Evolutionary conservation across 768 basidiomycete species (phyloP), one percentile per base, ranked within the genome.

Genomic region (Ramaria sp.): DNA sequence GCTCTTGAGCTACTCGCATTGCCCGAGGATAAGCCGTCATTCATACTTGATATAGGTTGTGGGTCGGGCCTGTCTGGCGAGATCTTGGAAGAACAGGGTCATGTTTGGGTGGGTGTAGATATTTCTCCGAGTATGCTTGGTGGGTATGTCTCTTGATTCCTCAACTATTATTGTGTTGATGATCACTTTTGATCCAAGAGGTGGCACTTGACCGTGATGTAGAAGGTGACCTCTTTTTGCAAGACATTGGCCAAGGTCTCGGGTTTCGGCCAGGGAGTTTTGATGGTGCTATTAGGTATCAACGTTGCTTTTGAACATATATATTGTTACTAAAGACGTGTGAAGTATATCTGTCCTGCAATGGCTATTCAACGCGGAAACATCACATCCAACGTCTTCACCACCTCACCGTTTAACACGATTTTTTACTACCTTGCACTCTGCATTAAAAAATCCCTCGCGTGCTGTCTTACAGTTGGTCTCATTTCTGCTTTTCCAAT

Each of bases 161-260:
- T 10, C 45, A 10, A 27, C 32, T 10, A 12, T n/a, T 7, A 32
- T 9, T 49, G 32, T 16, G 36, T 37, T 43, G 32, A 30, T 34
- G n/a, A n/a, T n/a, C n/a, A n/a, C 7, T 18, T 22, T 9, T n/a
- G 28, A 1, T 16, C 41, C 27, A 57, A 94, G 94, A 98, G 77
- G 91, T 97, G 27, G 96, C 96, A 7, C 71, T 99, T 49, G 92
- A 97, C 65, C 75, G 95, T 38, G 90, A 98, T 64, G 88, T 97
- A 0, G 91, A 94, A 59, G 96, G 96, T 2, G 96, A 99, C 67
- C 71, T 99, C 22, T 95, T 99, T 66, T 68, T 98, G 32, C 94
- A 97, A 61, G 96, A 99, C 64, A 96, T 98, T 41, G 96, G 96
- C 0, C 96, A 99, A 66, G 96, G 96, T 0, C 88, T 98, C 63